These are phyloP conservation scores for Lipomyces mesembrius DNA, from an alignment of 805 yeast genomes.

Conservation along the genomic window DNA sequence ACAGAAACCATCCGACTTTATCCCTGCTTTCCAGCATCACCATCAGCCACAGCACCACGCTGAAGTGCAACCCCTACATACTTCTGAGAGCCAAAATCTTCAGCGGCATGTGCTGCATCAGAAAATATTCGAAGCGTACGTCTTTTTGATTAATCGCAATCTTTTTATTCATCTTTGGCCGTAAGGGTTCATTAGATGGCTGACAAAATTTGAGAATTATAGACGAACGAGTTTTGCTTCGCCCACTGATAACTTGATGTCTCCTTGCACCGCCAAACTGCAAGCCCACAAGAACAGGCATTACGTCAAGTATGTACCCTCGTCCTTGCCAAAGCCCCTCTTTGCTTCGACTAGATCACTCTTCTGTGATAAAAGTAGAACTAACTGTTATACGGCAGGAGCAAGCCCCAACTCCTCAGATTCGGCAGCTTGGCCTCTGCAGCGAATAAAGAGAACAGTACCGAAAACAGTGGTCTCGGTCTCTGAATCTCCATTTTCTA, in stretches of 20 bases:
- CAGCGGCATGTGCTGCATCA: slow-evolving; percentile 33
- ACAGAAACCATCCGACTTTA: background rate
- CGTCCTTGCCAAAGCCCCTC: too few species aligned
- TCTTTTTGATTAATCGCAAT: background rate
- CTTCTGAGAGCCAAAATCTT: slow-evolving; percentile 8
- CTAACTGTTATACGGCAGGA: slow-evolving; percentile 14
- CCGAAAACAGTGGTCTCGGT: slow-evolving; percentile 15
- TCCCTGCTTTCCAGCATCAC: background rate
- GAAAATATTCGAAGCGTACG: slow-evolving; percentile 35
- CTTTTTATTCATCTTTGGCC: too few species aligned
- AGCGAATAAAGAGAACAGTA: slow-evolving; percentile 22
- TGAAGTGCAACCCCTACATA: slow-evolving; percentile 20
- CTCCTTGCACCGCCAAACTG: slow-evolving; percentile 63
- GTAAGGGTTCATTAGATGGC: background rate
- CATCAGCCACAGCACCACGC: background rate
- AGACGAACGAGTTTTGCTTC: slow-evolving; percentile 49
- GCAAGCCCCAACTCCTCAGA: slow-evolving; percentile 35
- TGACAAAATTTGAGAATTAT: too few species aligned
- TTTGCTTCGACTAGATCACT: background rate
- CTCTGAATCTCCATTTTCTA: slow-evolving; percentile 1
- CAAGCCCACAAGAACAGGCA: slow-evolving; percentile 55
- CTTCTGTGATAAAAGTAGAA: background rate
- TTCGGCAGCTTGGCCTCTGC: slow-evolving; percentile 21
- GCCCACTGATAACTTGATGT: slow-evolving; percentile 62
- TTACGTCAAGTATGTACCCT: slow-evolving; percentile 45